Evolutionary conservation across 768 basidiomycete species (phyloP), one percentile per base, ranked within the genome.

Genomic region (Termitomyces sp.): DNA sequence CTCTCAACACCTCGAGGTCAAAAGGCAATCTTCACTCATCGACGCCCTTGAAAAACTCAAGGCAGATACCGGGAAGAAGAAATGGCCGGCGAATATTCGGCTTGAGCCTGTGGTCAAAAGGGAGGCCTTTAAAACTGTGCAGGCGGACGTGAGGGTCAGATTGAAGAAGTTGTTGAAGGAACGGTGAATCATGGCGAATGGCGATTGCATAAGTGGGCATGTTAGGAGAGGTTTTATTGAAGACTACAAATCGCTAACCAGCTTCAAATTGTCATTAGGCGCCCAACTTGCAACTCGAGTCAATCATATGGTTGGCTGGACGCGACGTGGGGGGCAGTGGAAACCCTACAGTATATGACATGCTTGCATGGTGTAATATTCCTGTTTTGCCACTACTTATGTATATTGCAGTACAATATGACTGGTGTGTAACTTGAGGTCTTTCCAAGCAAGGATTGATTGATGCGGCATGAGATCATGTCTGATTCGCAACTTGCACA

Each of bases 71-170:
- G 78, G 76, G 8, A 64, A 70, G 4, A 64, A 70, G 4, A 52
- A 60, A 0, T 82, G 80, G 80, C 81, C 81, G 7, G 57, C 64
- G n/a, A 82, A 82, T 66, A 73, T 82, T 54, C 73, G 80, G 36
- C 71, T 82, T 46, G 81, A 82, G 63, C 77, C 75, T 11, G 73
- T 76, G 50, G 67, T 80, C 34, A 80, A 76, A 69, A 79, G 74
- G 65, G 71, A 73, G 43, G 71, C 66, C 17, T 77, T 79, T 53
- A 74, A 72, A 56, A 69, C 66, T 45, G 78, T 81, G 17, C 69
- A 73, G 54, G 73, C 77, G 3, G 74, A 75, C 49, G 65, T 79
- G 15, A 71, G 79, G 63, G 72, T 70, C 2, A 66, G 70, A 43
- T 60, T 80, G 65, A 80, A 77, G 69, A 77, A 70, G 49, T 65